Base-by-base conservation (phyloP, 2,329 filamentous ascomycete species). In the Penicillium oxalicum region DNA sequence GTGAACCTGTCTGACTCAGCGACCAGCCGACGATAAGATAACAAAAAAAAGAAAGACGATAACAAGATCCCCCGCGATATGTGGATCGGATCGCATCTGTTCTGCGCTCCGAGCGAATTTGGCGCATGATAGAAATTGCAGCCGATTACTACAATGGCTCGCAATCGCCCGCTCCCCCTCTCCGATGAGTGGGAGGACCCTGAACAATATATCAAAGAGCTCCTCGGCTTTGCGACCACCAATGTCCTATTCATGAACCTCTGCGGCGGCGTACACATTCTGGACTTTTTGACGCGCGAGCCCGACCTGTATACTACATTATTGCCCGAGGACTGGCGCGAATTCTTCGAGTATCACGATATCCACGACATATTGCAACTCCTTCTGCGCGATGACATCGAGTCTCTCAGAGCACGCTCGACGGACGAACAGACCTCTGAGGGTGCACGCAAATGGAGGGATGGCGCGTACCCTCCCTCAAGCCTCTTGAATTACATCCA, bases 241-340 rank as follows among this genome's bases (percentile, higher is more conserved):
- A 87, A 86, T 40, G 80, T 84, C 46, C 76, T 89, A 1, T 90
- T 96, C 59, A 86, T 88, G 56, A 88, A 88, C 26, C 77, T 98
- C n/a, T 95, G 90, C 64, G 93, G 93, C 46, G 91, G 91, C n/a
- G 88, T 97, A 0, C 93, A 98, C 65, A 91, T 98, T 54, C 78
- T 97, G 48, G 93, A 98, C 67, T 97, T 98, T 70, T 89, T 96
- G 72, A 96, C 90, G 2, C 81, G 82, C 37, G 81, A 89, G 41
- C 88, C 89, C 4, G 86, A 89, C 54, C 77, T 96, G 0, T 98
- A 95, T 66, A 81, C 86, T 45, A 77, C 79, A 1, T 79, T 91
- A 1, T 70, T 98, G 1, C 88, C 90, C 0, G 66, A 78, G 51
- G 83, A 90, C 68, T 98, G 93, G 93, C 82, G 88, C 55, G 64